Evolutionary conservation across 306 rosid species (phyloP).

Genomic region (Acacia confusa): DNA sequence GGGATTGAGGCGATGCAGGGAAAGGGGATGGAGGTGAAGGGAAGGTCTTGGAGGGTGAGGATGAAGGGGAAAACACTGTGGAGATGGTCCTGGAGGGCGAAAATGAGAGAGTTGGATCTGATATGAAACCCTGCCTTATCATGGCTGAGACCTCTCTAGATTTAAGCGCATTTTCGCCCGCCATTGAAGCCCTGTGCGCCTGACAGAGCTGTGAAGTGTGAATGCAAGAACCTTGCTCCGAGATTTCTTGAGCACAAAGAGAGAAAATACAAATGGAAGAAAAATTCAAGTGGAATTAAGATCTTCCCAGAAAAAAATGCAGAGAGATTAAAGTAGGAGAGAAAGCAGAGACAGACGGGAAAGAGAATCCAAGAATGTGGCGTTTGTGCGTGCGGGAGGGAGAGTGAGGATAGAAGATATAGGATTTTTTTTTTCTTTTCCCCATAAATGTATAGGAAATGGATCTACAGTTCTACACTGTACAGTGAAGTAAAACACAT

Average conservation of each 20-base stretch:
- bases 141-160: constrained; percentile 74
- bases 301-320: not conserved
- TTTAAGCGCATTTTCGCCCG: constrained; percentile 58
- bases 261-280: not conserved
- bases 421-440: not conserved
- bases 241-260: not conserved
- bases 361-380: constrained; percentile 38
- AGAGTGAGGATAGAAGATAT: not conserved
- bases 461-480: not conserved
- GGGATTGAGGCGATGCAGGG: constrained; percentile 24
- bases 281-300: not conserved
- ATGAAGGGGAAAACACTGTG: constrained; percentile 40
- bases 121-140: constrained; percentile 82
- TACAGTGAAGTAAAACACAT: not conserved
- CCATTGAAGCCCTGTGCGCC: constrained; percentile 47
- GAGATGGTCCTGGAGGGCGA: constrained; percentile 37
- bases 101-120: constrained; percentile 50
- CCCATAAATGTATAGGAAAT: not conserved
- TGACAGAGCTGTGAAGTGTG: not conserved
- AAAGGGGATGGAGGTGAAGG: constrained; percentile 45
- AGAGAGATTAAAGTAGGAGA: not conserved
- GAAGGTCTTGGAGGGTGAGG: constrained; percentile 36
- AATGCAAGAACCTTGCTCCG: constrained; percentile 4
- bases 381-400: not conserved
- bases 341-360: not conserved